Conservation (phyloP, 169 alveolate species). For the Cryptosporidium ubiquitum region DNA sequence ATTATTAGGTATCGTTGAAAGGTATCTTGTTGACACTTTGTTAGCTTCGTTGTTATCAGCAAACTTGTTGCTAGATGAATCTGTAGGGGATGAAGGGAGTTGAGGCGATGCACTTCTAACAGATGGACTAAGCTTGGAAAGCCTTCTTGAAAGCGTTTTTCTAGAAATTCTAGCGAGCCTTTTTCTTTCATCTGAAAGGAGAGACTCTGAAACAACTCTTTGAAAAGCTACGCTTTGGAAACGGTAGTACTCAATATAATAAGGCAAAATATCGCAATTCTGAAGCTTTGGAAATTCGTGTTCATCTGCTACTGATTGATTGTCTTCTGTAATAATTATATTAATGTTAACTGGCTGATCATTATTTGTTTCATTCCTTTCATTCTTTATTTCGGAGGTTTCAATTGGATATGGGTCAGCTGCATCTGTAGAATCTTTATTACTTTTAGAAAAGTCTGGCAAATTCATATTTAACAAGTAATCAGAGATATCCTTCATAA, state of each 20-base stretch:
- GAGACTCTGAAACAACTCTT: conserved; percentile 72
- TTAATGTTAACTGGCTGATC: conserved; percentile 14
- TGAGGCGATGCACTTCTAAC: conserved; percentile 72
- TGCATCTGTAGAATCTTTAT: conserved; percentile 23
- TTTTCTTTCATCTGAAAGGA: conserved; percentile 66
- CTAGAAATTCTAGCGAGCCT: conserved; percentile 70
- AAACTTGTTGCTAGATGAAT: conserved; percentile 23
- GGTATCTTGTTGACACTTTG: neutral
- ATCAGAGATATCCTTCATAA: conserved; percentile 30
- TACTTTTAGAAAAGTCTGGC: conserved; percentile 13
- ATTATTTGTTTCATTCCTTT: conserved; percentile 15
- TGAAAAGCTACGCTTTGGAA: conserved; percentile 75
- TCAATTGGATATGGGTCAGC: conserved; percentile 4
- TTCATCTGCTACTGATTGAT: conserved; percentile 1
- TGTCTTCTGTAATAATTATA: conserved; percentile 21
- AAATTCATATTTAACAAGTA: conserved; percentile 6
- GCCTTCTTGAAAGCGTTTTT: conserved; percentile 57
- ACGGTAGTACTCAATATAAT: conserved; percentile 72
- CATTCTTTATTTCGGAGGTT: neutral
- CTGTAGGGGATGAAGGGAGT: conserved; percentile 64
- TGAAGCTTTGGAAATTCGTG: conserved; percentile 6
- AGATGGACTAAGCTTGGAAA: conserved; percentile 66
- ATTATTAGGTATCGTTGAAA: conserved; percentile 1
- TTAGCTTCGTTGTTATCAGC: neutral
- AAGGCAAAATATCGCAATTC: conserved; percentile 36